Conservation (phyloP, 441 rosid genomes). For the Euphorbia schlechtendalii region DNA sequence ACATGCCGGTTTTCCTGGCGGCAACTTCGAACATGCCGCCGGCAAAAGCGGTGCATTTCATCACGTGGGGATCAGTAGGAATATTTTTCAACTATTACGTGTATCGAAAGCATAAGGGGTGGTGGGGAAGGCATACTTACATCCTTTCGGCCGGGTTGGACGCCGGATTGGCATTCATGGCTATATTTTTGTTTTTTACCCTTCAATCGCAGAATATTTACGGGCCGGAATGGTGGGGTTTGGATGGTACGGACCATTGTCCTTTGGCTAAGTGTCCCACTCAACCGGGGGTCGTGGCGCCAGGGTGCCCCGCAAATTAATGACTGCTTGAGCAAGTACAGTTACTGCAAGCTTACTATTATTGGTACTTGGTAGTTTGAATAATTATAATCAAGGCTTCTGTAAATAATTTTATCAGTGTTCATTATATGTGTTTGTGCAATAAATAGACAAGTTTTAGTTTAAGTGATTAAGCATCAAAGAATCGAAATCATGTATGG, state of each 20-base stretch:
- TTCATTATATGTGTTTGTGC: too few relatives aligned
- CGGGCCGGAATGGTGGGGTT: constrained; percentile 74
- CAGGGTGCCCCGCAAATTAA: constrained; percentile 59
- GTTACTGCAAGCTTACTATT: too few relatives aligned
- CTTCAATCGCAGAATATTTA: constrained; percentile 43
- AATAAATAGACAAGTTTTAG: too few relatives aligned
- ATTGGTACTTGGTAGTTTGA: too few relatives aligned
- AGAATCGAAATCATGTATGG: too few relatives aligned
- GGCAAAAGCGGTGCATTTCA: constrained; percentile 60
- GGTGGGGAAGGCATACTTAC: constrained; percentile 86
- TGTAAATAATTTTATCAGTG: too few relatives aligned
- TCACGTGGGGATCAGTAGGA: constrained; percentile 63
- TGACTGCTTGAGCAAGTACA: too few relatives aligned
- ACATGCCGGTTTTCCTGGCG: constrained; percentile 58
- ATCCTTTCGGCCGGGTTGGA: constrained; percentile 67
- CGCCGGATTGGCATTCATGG: constrained; percentile 74
- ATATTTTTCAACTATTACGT: constrained; percentile 55
- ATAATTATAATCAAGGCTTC: too few relatives aligned
- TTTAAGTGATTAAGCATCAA: too few relatives aligned
- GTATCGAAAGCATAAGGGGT: constrained; percentile 45
- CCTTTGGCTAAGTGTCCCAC: constrained; percentile 57
- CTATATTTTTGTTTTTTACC: constrained; percentile 46
- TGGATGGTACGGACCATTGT: constrained; percentile 43
- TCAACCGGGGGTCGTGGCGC: constrained; percentile 44
- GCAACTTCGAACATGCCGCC: constrained; percentile 50